Evolutionary conservation across 129 eudicot genomes (phyloP).

Genomic region (Escallonia herrerae): DNA sequence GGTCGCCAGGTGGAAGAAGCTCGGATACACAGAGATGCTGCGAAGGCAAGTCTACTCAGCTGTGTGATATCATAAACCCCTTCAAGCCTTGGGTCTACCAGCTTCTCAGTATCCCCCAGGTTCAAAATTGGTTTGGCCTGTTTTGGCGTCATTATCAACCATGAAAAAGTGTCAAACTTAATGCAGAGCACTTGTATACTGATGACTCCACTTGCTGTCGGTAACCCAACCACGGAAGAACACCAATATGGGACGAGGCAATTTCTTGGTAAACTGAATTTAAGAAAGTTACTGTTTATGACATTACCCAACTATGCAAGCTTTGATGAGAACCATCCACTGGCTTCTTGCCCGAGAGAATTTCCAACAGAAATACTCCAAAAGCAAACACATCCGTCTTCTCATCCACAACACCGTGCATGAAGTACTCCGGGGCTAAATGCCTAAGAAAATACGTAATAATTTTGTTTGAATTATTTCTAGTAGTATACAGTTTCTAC

Average conservation of each 20-base stretch:
- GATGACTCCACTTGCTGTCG: background rate
- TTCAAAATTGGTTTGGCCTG: slow-evolving; percentile 82
- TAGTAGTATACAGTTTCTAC: no score
- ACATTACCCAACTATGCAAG: slow-evolving; percentile 84
- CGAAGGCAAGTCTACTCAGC: slow-evolving; percentile 56
- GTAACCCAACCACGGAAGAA: slow-evolving; percentile 13
- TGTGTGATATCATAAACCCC: slow-evolving; percentile 47
- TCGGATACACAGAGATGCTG: slow-evolving; percentile 86
- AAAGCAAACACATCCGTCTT: slow-evolving; percentile 96
- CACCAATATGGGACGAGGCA: background rate
- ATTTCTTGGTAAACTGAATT: no score
- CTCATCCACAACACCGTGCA: slow-evolving; percentile 96
- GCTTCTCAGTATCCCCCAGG: slow-evolving; percentile 47
- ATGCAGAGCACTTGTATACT: no score
- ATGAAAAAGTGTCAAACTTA: no score
- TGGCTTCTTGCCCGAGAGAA: slow-evolving; percentile 83
- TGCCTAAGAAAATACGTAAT: slow-evolving; percentile 38
- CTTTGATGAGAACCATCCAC: slow-evolving; percentile 88
- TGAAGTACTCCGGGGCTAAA: slow-evolving; percentile 92
- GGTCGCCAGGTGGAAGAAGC: slow-evolving; percentile 91
- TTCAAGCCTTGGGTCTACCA: slow-evolving; percentile 75
- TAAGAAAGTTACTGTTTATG: background rate
- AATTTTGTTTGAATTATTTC: background rate
- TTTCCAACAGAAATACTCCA: slow-evolving; percentile 79
- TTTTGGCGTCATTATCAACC: background rate